Percentiles rank a stretch among this genome's conserved stretches.
These are phyloP conservation scores for Porodaedalea pini DNA, from an alignment of 1,284 basidiomycete species.

Conservation along the genomic window DNA sequence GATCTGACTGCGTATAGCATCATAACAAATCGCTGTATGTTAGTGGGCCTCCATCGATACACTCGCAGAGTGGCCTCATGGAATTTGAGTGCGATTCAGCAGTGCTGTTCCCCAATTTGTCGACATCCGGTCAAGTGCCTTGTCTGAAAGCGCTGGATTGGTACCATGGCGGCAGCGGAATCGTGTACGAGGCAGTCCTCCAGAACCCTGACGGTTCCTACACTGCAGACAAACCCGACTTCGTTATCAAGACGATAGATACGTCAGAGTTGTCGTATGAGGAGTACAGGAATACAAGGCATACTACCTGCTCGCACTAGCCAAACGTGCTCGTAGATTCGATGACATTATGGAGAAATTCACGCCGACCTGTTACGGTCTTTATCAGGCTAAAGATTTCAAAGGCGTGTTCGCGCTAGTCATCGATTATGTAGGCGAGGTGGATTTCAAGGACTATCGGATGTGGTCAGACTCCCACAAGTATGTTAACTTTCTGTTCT, in stretches of 20 bases:
- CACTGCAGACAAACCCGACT: not conserved
- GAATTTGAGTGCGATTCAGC: not conserved
- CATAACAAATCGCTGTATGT: not conserved
- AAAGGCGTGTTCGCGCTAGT: not conserved
- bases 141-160: not conserved
- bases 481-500: not conserved
- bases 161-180: not conserved
- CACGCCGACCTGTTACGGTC: not conserved
- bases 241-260: not conserved
- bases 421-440: not conserved
- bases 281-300: not conserved
- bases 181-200: not conserved
- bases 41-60: not conserved
- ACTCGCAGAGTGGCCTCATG: not conserved
- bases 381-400: not conserved
- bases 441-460: not conserved
- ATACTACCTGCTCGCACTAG: conserved; percentile 1
- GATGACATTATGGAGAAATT: not conserved
- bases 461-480: not conserved
- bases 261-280: not conserved
- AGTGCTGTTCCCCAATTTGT: not conserved
- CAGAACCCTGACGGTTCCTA: not conserved
- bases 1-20: not conserved
- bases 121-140: not conserved
- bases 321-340: not conserved